Base-by-base conservation (phyloP, 2,329 filamentous ascomycete species). In the Drechslerella stenobrocha region DNA sequence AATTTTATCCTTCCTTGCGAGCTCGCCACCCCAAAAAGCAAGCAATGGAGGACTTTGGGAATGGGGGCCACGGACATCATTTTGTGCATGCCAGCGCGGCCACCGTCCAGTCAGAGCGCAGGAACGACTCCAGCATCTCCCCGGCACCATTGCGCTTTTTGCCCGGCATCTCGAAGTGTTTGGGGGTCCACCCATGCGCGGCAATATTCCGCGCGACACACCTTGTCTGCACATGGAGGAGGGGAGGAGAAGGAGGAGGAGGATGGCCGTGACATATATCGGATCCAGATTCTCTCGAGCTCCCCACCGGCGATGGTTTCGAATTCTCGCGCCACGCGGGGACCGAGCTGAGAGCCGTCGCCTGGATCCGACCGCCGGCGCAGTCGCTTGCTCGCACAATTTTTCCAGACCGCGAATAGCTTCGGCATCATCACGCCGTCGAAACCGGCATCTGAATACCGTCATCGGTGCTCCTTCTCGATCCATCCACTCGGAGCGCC, bases 341-440 rank as follows among this genome's bases (percentile, higher is more conserved):
- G 13, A 34, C 4, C 15, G 18, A 42, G 37, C 37, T 42, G 4
- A 20, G n/a, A n/a, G n/a, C n/a, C n/a, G 13, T 53, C n/a, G 42
- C 44, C 37, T 44, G 48, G 35, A 52, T 24, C 18, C 46, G 40
- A 24, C 46, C 56, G 56, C 15, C 18, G 28, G 15, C 26, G 34
- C 28, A 15, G 8, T 28, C 46, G 45, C 52, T 66, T 52, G 26
- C 46, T 58, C 40, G 52, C 44, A 20, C 55, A 56, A 32, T 67
- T 60, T n/a, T n/a, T 60, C 63, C 50, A 24, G 20, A 40, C 56
- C 24, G 13, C 28, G 11, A 30, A 11, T 30, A 42, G 37, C n/a
- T n/a, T 42, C 8, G 4, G 37, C 15, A 20, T 18, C 37, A 57
- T 55, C 32, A 9, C 13, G 3, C 37, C 34, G 11, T 37, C 26